These are phyloP conservation scores for Annulohypoxylon nitens DNA, from an alignment of 495 filamentous ascomycete genomes.

Conservation along the genomic window DNA sequence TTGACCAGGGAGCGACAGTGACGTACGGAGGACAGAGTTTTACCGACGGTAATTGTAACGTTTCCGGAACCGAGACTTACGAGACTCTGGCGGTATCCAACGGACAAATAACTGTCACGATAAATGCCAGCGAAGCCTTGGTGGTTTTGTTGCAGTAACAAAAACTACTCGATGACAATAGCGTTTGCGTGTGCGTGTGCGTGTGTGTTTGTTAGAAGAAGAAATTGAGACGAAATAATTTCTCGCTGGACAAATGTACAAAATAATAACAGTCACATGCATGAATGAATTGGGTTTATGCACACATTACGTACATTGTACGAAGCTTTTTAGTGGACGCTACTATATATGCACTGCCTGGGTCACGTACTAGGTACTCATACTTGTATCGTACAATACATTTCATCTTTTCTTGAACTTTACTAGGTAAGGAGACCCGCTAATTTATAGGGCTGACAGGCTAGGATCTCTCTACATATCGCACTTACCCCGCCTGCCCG, in stretches of 20 bases:
- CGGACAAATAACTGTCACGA: conserved; percentile 61
- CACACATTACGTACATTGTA: too few relatives aligned
- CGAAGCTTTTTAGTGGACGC: too few relatives aligned
- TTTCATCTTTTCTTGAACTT: too few relatives aligned
- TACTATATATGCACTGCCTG: too few relatives aligned
- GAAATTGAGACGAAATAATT: neutral
- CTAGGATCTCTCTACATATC: neutral
- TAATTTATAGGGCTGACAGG: conserved; percentile 5
- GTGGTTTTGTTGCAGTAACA: conserved; percentile 62
- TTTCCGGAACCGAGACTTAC: conserved; percentile 58
- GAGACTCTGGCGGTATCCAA: conserved; percentile 57
- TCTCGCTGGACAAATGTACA: neutral
- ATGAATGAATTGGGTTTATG: too few relatives aligned
- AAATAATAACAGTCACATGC: neutral
- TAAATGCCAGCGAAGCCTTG: conserved; percentile 69
- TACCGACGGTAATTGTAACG: conserved; percentile 64
- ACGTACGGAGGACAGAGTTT: conserved; percentile 68
- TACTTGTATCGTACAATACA: too few relatives aligned
- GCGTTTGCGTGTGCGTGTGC: too few relatives aligned
- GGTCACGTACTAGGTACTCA: too few relatives aligned
- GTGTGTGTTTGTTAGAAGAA: neutral
- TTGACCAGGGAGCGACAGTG: conserved; percentile 62
- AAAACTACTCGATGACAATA: neutral
- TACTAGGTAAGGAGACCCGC: too few relatives aligned
- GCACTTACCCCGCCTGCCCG: conserved; percentile 27